phyloP scores from a whole-genome alignment of 2,329 filamentous ascomycete genomes.

The Penicillium corylophilum region DNA sequence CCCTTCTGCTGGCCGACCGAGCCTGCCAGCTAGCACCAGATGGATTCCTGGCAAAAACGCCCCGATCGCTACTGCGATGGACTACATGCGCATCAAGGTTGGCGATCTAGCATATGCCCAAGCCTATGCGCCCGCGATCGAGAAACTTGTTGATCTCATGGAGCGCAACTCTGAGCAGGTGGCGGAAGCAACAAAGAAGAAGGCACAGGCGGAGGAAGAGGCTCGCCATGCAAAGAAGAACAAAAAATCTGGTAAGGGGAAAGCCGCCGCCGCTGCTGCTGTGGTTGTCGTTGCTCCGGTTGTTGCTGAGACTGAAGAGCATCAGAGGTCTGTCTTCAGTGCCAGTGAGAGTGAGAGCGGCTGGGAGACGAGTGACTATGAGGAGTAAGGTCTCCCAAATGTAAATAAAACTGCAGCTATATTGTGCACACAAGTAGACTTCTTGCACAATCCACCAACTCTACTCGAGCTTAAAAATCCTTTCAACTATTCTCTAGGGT shows the following conservation, averaged over 20 bases:
- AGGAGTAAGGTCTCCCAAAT: constrained; percentile 4
- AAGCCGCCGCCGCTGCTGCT: constrained; percentile 8
- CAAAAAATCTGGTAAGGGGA: constrained; percentile 25
- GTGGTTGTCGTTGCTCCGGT: constrained; percentile 6
- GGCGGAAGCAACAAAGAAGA: constrained; percentile 23
- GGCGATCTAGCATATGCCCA: constrained; percentile 59
- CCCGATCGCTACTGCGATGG: constrained; percentile 60
- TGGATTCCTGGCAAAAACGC: constrained; percentile 30
- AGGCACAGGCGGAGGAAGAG: constrained; percentile 23
- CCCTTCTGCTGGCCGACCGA: not conserved
- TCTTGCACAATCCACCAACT: not conserved
- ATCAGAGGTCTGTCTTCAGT: constrained; percentile 29
- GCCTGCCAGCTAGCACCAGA: constrained; percentile 24
- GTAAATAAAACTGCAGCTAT: constrained; percentile 1
- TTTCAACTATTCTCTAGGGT: not conserved
- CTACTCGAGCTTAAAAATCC: not conserved
- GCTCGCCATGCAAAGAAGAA: constrained; percentile 21
- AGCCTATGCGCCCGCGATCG: constrained; percentile 56
- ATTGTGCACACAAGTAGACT: not conserved
- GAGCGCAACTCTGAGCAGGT: constrained; percentile 34
- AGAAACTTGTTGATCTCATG: constrained; percentile 50
- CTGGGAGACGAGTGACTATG: constrained; percentile 32
- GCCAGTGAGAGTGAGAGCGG: constrained; percentile 39
- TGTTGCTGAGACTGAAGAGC: constrained; percentile 5
- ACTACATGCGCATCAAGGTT: constrained; percentile 63